Evolutionary conservation across 1,139 yeast species (phyloP).

Genomic region (Hansenula anomala): DNA sequence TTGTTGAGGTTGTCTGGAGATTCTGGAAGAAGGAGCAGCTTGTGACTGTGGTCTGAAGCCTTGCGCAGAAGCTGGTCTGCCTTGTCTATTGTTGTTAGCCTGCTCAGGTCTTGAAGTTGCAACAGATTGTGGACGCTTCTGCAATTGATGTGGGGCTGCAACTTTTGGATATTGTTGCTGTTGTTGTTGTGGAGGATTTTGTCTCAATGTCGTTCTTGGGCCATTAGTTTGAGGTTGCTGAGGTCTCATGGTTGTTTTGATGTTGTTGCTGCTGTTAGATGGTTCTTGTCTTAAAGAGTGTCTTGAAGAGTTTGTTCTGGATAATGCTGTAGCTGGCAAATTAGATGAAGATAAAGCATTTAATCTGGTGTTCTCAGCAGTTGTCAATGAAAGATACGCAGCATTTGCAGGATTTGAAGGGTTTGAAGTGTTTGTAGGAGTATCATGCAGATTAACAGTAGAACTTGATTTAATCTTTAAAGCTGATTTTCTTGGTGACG

Average conservation of each 20-base stretch:
- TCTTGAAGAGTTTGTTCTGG: conserved; percentile 6
- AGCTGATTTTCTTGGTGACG: conserved; percentile 57
- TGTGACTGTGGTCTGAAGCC: neutral
- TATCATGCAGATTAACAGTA: conserved; percentile 50
- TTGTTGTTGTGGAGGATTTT: neutral
- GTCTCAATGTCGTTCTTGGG: neutral
- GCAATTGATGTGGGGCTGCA: neutral
- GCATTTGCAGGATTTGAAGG: conserved; percentile 45
- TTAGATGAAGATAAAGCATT: conserved; percentile 52
- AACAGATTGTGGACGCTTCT: neutral
- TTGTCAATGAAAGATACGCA: conserved; percentile 63
- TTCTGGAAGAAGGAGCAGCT: neutral
- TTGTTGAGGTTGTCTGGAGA: conserved; percentile 1
- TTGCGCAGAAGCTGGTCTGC: neutral
- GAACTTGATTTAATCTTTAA: conserved; percentile 40
- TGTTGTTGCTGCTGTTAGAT: neutral
- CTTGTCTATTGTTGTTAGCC: neutral
- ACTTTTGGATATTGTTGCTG: neutral
- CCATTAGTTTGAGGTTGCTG: neutral
- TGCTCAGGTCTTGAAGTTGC: neutral
- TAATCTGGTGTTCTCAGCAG: conserved; percentile 73
- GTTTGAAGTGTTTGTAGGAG: conserved; percentile 1
- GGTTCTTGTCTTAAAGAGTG: conserved; percentile 3
- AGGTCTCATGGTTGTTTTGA: neutral
- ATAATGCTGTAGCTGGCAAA: conserved; percentile 5